A percentile compares a stretch with the other conserved stretches of the same genome.
Conservation (phyloP, 306 rosid genomes). For the Vigna hirtella region DNA sequence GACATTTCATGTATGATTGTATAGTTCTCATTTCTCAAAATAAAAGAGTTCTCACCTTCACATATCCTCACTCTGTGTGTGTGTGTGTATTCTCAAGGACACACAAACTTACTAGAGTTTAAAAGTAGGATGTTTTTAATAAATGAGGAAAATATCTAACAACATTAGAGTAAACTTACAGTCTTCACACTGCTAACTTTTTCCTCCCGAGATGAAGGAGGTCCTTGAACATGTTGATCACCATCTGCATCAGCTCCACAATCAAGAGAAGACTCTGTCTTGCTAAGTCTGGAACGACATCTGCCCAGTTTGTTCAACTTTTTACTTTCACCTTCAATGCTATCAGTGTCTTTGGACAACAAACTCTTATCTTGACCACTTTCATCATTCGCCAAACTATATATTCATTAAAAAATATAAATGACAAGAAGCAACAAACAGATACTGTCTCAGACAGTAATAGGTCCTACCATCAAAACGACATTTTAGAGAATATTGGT, state of each 20-base stretch:
- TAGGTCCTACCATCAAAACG: neutral
- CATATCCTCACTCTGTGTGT: too few relatives aligned
- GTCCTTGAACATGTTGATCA: constrained; percentile 80
- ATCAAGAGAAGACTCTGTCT: constrained; percentile 76
- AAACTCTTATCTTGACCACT: constrained; percentile 65
- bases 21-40: too few relatives aligned
- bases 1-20: neutral
- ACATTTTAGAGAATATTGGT: neutral
- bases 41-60: neutral
- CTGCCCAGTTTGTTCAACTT: constrained; percentile 68
- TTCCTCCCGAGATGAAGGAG: constrained; percentile 88
- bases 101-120: neutral
- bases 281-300: constrained; percentile 75
- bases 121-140: constrained; percentile 26
- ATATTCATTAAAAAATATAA: constrained; percentile 30
- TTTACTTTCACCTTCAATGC: constrained; percentile 70
- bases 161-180: constrained; percentile 58
- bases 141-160: neutral
- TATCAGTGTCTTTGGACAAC: constrained; percentile 62
- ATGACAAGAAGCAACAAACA: constrained; percentile 20
- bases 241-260: constrained; percentile 81
- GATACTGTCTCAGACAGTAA: constrained; percentile 9
- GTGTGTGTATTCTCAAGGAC: too few relatives aligned
- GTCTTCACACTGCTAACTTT: constrained; percentile 98
- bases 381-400: constrained; percentile 68